Base-by-base conservation (phyloP, 805 yeast species). In the Nakazawaea pomicola region DNA sequence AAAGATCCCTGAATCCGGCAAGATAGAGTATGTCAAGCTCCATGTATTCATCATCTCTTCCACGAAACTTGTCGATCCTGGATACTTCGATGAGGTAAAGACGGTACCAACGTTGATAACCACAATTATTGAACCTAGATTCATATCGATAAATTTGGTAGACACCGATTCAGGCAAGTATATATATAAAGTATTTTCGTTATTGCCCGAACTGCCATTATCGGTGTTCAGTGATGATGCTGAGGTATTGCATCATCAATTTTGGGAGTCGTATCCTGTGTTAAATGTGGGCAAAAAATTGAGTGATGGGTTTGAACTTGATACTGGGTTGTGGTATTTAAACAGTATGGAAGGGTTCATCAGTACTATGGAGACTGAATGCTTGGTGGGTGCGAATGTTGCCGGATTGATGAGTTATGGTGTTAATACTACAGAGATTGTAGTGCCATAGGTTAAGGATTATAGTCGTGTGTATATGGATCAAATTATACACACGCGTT, bases 291-390 rank as follows among this genome's bases (percentile, higher is more conserved):
- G 49, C 1, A 29, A 25, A 4, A 27, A 48, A 3, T 61, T 65
- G 35, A 53, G 54, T 11, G 43, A 41, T 12, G 49, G 47, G 16
- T 60, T 67, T 30, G 49, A 56, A 20, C 36, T 67, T 17, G 60
- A 49, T 6, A 49, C 46, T 3, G 60, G 59, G 1, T 45, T 71
- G 8, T 72, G 67, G 66, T 70, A 70, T 42, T 49, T 70, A 45
- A 70, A 68, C 45, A 56, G 62, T 1, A 69, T 73, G 56, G 79
- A 73, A 45, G 53, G 60, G 7, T 64, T 73, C 32, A 60, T 70
- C 38, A 67, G 74, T 41, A 73, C 78, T 0, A 70, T 73, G 77
- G 79, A 73, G 46, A 71, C 79, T 0, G 57, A 68, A 11, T 68
- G 75, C 1, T 49, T 73, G 21, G 67, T 72, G 1, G 78, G 77